Evolutionary conservation across 306 rosid species (phyloP).

Genomic region (Gynostemma pentaphyllum): DNA sequence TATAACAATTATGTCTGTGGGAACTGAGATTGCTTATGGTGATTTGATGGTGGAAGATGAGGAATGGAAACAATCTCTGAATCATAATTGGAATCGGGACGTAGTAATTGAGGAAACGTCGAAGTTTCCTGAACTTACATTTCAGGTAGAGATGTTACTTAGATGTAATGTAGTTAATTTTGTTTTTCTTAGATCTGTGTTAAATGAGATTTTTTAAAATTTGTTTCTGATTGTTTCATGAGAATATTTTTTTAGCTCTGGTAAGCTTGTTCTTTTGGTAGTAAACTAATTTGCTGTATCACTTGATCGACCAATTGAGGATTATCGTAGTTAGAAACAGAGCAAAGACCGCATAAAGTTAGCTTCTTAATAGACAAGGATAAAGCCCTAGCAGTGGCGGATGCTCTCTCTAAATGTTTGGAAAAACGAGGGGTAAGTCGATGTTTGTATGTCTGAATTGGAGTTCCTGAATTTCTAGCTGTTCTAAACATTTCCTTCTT

Average conservation of each 20-base stretch:
- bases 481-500: not conserved
- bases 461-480: not conserved
- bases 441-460: slow-evolving; percentile 15
- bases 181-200: not conserved
- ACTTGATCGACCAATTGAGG: not conserved
- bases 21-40: slow-evolving; percentile 72
- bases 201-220: slow-evolving; percentile 7
- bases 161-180: not conserved
- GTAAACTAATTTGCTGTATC: too few relatives aligned
- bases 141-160: slow-evolving; percentile 33
- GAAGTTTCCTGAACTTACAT: slow-evolving; percentile 50
- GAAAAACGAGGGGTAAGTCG: slow-evolving; percentile 53
- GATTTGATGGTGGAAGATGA: slow-evolving; percentile 43
- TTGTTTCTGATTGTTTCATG: not conserved
- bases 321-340: slow-evolving; percentile 48
- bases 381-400: slow-evolving; percentile 31
- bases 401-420: slow-evolving; percentile 36
- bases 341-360: slow-evolving; percentile 75
- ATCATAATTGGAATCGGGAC: slow-evolving; percentile 53
- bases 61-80: slow-evolving; percentile 42
- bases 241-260: not conserved
- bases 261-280: not conserved
- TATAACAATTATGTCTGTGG: slow-evolving; percentile 61
- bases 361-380: slow-evolving; percentile 69
- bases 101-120: slow-evolving; percentile 57